Evolutionary conservation across 805 yeast species (phyloP).

Genomic region (Wickerhamiella domercqiae): DNA sequence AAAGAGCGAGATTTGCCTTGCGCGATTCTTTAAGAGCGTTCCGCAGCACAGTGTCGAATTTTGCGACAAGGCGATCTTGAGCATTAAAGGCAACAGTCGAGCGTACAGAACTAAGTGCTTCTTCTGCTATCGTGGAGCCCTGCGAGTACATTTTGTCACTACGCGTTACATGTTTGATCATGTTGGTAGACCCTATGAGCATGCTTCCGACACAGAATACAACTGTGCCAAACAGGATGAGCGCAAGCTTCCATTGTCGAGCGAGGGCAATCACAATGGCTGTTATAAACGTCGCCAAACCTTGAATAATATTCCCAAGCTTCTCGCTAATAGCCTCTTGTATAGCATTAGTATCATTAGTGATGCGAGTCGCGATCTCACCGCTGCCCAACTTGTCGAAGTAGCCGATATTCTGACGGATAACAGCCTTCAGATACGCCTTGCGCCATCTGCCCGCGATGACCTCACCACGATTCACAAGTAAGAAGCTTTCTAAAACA

Average conservation of each 20-base stretch:
- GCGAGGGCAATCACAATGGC: slow-evolving; percentile 26
- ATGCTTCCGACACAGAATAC: slow-evolving; percentile 21
- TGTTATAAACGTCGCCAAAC: slow-evolving; percentile 26
- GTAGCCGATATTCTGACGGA: slow-evolving; percentile 29
- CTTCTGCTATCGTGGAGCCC: slow-evolving; percentile 29
- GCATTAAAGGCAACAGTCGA: slow-evolving; percentile 30
- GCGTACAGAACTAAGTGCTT: slow-evolving; percentile 27
- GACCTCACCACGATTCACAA: slow-evolving; percentile 28
- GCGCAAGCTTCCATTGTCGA: slow-evolving; percentile 25
- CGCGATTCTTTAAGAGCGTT: slow-evolving; percentile 17
- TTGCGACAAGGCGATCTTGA: slow-evolving; percentile 23
- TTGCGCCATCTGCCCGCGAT: slow-evolving; percentile 28
- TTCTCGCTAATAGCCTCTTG: slow-evolving; percentile 32
- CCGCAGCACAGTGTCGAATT: slow-evolving; percentile 21
- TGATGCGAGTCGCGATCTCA: slow-evolving; percentile 29
- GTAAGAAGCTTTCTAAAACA: slow-evolving; percentile 23
- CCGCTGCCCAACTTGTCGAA: slow-evolving; percentile 31
- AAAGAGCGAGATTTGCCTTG: slow-evolving; percentile 20
- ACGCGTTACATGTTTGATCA: slow-evolving; percentile 19
- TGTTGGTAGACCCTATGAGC: slow-evolving; percentile 20
- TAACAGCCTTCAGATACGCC: slow-evolving; percentile 23
- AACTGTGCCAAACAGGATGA: slow-evolving; percentile 24
- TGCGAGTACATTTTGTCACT: slow-evolving; percentile 18
- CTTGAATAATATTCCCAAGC: slow-evolving; percentile 26
- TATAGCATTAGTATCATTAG: slow-evolving; percentile 27